phyloP scores from a whole-genome alignment of 176 grass and related monocot species.

The Musa itinerans region DNA sequence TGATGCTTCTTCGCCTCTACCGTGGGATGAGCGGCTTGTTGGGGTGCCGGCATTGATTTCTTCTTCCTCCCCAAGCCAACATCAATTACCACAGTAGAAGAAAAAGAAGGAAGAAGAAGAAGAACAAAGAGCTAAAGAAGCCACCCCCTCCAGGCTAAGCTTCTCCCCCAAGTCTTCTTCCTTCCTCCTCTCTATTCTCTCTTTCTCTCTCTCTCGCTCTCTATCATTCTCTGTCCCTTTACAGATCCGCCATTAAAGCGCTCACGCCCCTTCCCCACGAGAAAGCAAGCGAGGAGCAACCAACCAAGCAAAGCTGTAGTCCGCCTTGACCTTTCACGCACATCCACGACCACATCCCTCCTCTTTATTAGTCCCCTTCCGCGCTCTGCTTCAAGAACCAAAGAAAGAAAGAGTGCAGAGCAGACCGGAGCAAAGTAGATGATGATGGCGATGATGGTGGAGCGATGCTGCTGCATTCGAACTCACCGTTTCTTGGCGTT shows the following conservation, averaged over 20 bases:
- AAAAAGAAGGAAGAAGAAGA: neutral
- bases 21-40: neutral
- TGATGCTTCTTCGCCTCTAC: neutral
- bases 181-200: neutral
- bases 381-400: neutral
- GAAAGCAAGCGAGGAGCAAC: neutral
- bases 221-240: constrained; percentile 2
- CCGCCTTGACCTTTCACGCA: neutral
- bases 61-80: neutral
- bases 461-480: neutral
- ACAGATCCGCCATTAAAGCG: constrained; percentile 11
- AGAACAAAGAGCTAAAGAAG: neutral
- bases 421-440: neutral
- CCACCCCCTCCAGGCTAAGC: neutral
- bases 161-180: neutral
- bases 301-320: neutral
- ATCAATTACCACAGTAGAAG: neutral
- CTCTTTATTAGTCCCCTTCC: neutral
- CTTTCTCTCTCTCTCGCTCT: neutral
- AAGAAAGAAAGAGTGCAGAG: neutral
- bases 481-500: neutral
- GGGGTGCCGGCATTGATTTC: neutral
- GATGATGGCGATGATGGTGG: neutral
- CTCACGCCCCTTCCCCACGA: constrained; percentile 12
- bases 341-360: neutral